Conservation (phyloP, 179 eudicot species). For the Vitellaria paradoxa region DNA sequence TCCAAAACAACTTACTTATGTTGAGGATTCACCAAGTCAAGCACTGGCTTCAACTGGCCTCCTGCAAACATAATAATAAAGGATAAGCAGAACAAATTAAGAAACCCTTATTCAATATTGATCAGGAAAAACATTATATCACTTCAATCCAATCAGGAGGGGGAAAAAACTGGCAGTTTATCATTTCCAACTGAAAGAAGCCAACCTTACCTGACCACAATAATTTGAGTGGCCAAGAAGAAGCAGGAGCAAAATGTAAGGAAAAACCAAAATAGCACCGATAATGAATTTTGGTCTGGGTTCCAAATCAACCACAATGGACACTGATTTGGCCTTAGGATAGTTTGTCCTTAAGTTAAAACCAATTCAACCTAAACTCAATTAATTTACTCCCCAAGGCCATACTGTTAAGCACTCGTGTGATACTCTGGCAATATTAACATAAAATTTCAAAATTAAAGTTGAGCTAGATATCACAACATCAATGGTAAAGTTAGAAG, state of each 20-base stretch:
- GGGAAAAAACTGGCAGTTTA: neutral
- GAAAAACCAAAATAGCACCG: neutral
- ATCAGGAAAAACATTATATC: constrained; percentile 1
- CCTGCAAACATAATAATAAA: constrained; percentile 44
- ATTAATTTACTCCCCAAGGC: neutral
- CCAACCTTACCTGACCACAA: neutral
- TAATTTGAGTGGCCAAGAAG: neutral
- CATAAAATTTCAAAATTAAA: neutral
- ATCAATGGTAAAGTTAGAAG: neutral
- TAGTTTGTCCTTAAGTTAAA: neutral
- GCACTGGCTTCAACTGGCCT: constrained; percentile 52
- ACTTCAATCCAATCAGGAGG: neutral
- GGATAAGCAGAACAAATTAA: constrained; percentile 4
- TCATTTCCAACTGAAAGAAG: neutral
- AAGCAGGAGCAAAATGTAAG: no score
- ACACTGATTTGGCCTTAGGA: neutral
- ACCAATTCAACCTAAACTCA: neutral
- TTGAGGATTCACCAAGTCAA: constrained; percentile 85
- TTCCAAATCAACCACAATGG: neutral
- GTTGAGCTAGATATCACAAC: neutral
- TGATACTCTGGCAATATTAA: neutral
- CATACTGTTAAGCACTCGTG: neutral
- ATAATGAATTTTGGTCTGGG: neutral
- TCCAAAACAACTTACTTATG: constrained; percentile 54
- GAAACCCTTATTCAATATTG: neutral